Conservation (phyloP, 1,139 yeast species). For the Geotrichum aggregatum region DNA sequence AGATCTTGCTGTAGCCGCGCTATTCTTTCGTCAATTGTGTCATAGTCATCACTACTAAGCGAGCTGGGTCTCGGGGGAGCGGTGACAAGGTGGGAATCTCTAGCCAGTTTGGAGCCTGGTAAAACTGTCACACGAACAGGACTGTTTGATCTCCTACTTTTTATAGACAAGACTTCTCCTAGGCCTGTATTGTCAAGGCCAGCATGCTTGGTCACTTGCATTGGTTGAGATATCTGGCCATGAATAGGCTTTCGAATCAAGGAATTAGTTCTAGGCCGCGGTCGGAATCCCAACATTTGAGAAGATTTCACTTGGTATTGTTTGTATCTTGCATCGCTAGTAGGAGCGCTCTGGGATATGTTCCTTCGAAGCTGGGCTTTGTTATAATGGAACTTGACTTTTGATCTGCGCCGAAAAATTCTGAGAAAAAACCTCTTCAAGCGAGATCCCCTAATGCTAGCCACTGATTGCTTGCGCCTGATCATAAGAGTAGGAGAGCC, state of each 20-base stretch:
- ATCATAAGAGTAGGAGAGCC: slow-evolving; percentile 19
- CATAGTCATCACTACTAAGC: slow-evolving; percentile 2
- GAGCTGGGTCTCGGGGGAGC: neutral
- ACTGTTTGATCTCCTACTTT: slow-evolving; percentile 1
- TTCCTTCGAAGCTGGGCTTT: slow-evolving; percentile 24
- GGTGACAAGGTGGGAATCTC: neutral
- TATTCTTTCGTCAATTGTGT: slow-evolving; percentile 16
- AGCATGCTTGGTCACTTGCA: slow-evolving; percentile 17
- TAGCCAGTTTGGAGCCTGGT: neutral
- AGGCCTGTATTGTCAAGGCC: slow-evolving; percentile 15
- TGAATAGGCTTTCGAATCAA: neutral
- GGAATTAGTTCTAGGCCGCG: slow-evolving; percentile 9
- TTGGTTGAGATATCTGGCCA: slow-evolving; percentile 15
- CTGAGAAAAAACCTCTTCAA: slow-evolving; percentile 26
- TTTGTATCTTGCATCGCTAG: neutral
- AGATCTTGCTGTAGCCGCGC: slow-evolving; percentile 17
- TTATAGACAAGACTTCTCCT: slow-evolving; percentile 14
- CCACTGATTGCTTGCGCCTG: slow-evolving; percentile 25
- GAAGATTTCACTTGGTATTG: slow-evolving; percentile 15
- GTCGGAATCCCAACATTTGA: slow-evolving; percentile 14
- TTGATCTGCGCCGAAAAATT: slow-evolving; percentile 26
- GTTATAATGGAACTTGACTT: slow-evolving; percentile 24
- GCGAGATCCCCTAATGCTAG: slow-evolving; percentile 26
- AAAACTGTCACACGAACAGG: neutral
- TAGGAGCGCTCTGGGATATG: neutral